Base-by-base conservation (phyloP, 768 basidiomycete species). In the Macrolepiota fuliginosa region DNA sequence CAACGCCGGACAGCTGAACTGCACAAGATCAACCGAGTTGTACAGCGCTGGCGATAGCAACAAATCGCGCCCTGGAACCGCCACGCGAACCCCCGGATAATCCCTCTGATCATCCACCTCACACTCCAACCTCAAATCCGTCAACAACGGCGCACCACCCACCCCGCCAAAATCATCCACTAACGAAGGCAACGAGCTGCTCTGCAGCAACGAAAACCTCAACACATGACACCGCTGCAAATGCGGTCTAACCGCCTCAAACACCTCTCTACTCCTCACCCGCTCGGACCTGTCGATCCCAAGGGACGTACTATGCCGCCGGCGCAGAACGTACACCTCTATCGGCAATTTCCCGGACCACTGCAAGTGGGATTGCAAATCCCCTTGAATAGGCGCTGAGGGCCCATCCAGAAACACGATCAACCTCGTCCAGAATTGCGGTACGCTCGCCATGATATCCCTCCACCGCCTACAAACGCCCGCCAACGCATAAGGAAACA, bases 391-490 rank as follows among this genome's bases (percentile, higher is more conserved):
- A 3, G 62, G 57, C 7, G 29, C 29, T 7, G 29, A n/a, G 12
- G 66, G 25, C 6, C 39, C 39, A 40, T 70, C 69, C 17, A 68
- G 55, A 37, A 66, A 59, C 7, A 65, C 55, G 19, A 66, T 61
- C 24, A 67, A 29, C 11, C 68, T 62, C 4, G 66, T 67, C 69
- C 68, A 70, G 37, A 66, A 69, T 6, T 52, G 46, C 12, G 66
- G 62, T 22, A 39, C 60, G 9, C 46, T 35, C 10, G 36, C 37
- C 32, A 65, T 49, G n/a, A 63, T 62, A 17, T 61, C 27, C 50
- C 64, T 60, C 64, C 64, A 65, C 1, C 37, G 19, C 11, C 54
- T 35, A 22, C 64, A 65, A 22, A 65, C 64, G 1, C 54, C 58
- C 2, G 58, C 32, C 11, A 62, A 62, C 17, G 62, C 60, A 51